Percentiles rank a stretch among this genome's conserved stretches.
These are phyloP conservation scores for Micractinium sp. DNA, from an alignment of 139 green algal genomes.

Conservation along the genomic window DNA sequence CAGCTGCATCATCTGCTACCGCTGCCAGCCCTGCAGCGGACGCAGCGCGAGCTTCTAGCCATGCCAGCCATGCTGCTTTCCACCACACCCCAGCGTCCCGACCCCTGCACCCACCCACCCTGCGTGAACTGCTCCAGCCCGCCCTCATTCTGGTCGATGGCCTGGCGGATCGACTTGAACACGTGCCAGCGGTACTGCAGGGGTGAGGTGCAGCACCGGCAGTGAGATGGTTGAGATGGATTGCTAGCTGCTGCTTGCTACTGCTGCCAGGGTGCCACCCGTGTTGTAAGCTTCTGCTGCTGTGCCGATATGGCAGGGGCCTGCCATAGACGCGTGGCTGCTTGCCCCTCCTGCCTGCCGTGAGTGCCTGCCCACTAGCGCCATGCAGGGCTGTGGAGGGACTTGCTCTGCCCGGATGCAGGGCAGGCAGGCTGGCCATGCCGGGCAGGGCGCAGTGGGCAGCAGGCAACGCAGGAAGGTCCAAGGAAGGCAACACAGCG, in stretches of 20 bases:
- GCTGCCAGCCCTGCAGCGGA: too few relatives aligned
- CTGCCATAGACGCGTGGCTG: too few relatives aligned
- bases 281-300: neutral
- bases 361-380: too few relatives aligned
- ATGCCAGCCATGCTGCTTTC: neutral
- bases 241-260: neutral
- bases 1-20: neutral
- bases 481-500: neutral
- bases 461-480: too few relatives aligned
- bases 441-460: too few relatives aligned
- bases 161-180: slow-evolving; percentile 77
- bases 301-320: too few relatives aligned
- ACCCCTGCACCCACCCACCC: slow-evolving; percentile 48
- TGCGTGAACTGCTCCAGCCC: slow-evolving; percentile 89
- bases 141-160: slow-evolving; percentile 89
- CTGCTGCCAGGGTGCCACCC: neutral
- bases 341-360: too few relatives aligned
- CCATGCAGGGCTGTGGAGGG: too few relatives aligned
- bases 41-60: too few relatives aligned
- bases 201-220: neutral
- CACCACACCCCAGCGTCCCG: neutral
- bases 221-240: neutral
- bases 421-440: neutral
- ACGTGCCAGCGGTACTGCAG: slow-evolving; percentile 88
- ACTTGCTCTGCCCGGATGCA: neutral